These are phyloP conservation scores for Trichoderma hamatum DNA, from an alignment of 2,329 filamentous ascomycete species.

Conservation along the genomic window DNA sequence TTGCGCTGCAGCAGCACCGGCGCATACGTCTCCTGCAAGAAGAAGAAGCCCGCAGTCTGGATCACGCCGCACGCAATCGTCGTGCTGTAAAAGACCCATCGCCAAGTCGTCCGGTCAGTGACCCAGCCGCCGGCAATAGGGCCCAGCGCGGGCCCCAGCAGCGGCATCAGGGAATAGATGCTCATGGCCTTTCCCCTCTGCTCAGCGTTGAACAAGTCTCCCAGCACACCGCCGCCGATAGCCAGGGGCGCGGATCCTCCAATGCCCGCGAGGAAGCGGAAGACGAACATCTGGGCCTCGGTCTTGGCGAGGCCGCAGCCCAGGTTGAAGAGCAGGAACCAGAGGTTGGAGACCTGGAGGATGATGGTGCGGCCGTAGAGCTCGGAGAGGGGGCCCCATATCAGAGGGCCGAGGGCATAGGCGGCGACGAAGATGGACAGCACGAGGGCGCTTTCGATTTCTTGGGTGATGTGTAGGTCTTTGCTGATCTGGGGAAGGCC, in stretches of 20 bases:
- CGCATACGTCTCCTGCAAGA: slow-evolving; percentile 64
- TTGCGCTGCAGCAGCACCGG: slow-evolving; percentile 62
- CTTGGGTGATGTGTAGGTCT: slow-evolving; percentile 55
- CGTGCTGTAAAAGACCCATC: slow-evolving; percentile 73
- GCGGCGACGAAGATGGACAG: slow-evolving; percentile 50
- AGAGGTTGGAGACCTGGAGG: slow-evolving; percentile 55
- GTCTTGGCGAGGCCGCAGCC: slow-evolving; percentile 64
- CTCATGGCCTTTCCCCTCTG: slow-evolving; percentile 65
- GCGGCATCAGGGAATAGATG: slow-evolving; percentile 63
- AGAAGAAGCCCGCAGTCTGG: slow-evolving; percentile 60
- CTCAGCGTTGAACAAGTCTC: slow-evolving; percentile 62
- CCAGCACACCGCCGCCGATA: slow-evolving; percentile 67
- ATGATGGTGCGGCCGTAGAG: slow-evolving; percentile 57
- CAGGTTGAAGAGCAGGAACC: slow-evolving; percentile 62
- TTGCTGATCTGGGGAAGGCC: slow-evolving; percentile 53
- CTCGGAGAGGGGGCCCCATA: slow-evolving; percentile 65
- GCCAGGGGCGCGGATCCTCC: slow-evolving; percentile 66
- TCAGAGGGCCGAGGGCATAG: slow-evolving; percentile 59
- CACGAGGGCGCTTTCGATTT: slow-evolving; percentile 48
- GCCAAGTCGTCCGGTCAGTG: slow-evolving; percentile 61
- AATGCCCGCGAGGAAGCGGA: slow-evolving; percentile 62
- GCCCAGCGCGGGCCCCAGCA: slow-evolving; percentile 58
- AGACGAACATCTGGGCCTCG: slow-evolving; percentile 62
- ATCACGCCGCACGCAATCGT: slow-evolving; percentile 64
- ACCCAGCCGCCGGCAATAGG: slow-evolving; percentile 49